Base-by-base conservation (phyloP, 1,284 basidiomycete genomes). In the Ganoderma meredithae region DNA sequence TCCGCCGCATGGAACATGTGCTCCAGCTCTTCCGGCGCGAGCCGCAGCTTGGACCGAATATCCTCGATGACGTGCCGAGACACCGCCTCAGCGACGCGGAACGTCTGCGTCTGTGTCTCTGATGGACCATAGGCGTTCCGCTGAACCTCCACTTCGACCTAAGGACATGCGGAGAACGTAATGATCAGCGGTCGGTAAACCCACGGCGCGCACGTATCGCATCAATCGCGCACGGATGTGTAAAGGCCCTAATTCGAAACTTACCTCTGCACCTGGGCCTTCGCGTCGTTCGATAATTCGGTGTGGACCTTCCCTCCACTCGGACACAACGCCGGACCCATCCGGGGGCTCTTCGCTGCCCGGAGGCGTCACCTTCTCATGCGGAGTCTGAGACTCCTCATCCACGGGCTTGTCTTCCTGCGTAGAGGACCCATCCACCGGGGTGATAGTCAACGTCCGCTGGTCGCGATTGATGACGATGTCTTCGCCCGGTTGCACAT, bases 401-500 rank as follows among this genome's bases (percentile, higher is more conserved):
- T 66, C 58, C 22, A 43, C 4, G 40, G 58, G 68, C 69, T 72
- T 72, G 65, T 72, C 58, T 39, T 60, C 58, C 58, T 60, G 58
- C 10, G 58, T 60, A 22, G 36, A 39, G 22, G 58, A 60, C 7
- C 58, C 58, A 1, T 60, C 58, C 9, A 60, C 19, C n/a, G 58
- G 58, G 58, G 58, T 60, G 22, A 41, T n/a, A 22, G 36, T 60
- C 36, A 43, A 69, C n/a, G 68, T 70, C 63, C 71, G 69, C 6
- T 76, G 83, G 78, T 95, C 93, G 47, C 94, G 86, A 76, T 97
- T 97, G 77, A 97, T 92, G 55, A 94, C 85, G 67, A 97, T 90
- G 62, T 93, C 89, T 65, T 92, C 87, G 59, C 84, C 87, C 12
- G 89, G 88, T 1, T 83, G 81, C 43, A 95, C 87, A 27, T 89